These are phyloP conservation scores for Colletotrichum endophyticum DNA, from an alignment of 2,329 filamentous ascomycete species.

Conservation along the genomic window DNA sequence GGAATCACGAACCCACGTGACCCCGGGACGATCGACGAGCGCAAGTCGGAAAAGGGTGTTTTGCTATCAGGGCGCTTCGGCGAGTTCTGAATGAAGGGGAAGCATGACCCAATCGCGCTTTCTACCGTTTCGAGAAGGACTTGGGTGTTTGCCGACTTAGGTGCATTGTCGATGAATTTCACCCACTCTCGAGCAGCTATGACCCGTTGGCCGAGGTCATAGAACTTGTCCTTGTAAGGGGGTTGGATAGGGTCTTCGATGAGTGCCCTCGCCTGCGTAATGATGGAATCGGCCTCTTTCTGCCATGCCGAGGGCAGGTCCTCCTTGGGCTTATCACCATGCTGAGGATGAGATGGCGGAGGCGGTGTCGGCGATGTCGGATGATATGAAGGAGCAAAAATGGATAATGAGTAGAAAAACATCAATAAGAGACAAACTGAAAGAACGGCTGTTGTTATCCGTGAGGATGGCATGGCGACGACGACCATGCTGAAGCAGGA, in stretches of 20 bases:
- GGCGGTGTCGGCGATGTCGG: neutral
- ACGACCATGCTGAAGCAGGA: neutral
- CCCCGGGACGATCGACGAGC: conserved; percentile 17
- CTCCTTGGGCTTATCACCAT: neutral
- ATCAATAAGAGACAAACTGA: neutral
- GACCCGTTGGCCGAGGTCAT: conserved; percentile 33
- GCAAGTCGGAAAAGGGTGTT: conserved; percentile 22
- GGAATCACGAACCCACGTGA: conserved; percentile 39
- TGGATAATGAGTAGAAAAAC: neutral
- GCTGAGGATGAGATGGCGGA: neutral
- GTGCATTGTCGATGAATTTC: neutral
- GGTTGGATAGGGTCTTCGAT: conserved; percentile 27
- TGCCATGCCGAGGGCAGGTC: neutral
- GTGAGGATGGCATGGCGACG: neutral
- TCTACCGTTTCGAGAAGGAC: neutral
- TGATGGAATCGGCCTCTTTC: neutral
- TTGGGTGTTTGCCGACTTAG: neutral
- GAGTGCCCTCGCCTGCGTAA: conserved; percentile 6
- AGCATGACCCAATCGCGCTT: neutral
- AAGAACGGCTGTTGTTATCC: neutral
- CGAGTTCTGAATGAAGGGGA: neutral
- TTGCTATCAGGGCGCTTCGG: neutral
- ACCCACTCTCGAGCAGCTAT: conserved; percentile 23
- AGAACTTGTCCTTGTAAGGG: conserved; percentile 33
- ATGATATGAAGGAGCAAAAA: neutral